Conservation (phyloP, 73 alveolate genomes). For the Symbiodinium pilosum region DNA sequence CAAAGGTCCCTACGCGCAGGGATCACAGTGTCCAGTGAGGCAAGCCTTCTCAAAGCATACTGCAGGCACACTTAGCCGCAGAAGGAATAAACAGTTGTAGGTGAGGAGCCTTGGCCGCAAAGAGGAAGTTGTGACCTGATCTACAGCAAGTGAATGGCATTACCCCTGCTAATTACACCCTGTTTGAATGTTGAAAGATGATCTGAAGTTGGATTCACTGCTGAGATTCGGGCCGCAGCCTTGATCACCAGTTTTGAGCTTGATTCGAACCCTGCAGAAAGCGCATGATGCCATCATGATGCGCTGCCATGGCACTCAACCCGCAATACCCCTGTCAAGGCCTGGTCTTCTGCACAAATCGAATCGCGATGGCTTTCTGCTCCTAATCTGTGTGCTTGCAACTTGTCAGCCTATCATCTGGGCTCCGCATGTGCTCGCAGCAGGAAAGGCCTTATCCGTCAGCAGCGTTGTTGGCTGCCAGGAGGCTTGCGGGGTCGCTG, state of each 20-base stretch:
- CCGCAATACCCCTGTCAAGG: not conserved
- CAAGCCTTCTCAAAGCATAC: slow-evolving; percentile 19
- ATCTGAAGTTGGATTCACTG: too few relatives aligned
- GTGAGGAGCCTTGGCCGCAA: slow-evolving; percentile 51
- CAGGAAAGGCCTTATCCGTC: slow-evolving; percentile 9
- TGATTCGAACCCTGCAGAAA: slow-evolving; percentile 32
- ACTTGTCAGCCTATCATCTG: not conserved
- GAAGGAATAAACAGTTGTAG: not conserved
- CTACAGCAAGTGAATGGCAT: not conserved
- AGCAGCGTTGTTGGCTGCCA: slow-evolving; percentile 32
- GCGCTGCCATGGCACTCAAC: not conserved
- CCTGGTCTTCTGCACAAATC: slow-evolving; percentile 55
- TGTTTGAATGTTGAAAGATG: too few relatives aligned
- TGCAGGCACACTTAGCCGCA: not conserved
- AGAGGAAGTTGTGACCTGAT: slow-evolving; percentile 71
- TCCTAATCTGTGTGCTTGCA: slow-evolving; percentile 8
- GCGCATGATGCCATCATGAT: too few relatives aligned
- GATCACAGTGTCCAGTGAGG: slow-evolving; percentile 83
- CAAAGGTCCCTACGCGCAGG: slow-evolving; percentile 40
- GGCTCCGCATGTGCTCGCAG: not conserved
- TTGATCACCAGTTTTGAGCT: slow-evolving; percentile 55
- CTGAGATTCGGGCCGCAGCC: slow-evolving; percentile 46
- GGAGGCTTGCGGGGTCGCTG: slow-evolving; percentile 26
- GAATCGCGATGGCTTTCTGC: slow-evolving; percentile 70
- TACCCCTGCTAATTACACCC: not conserved